These are phyloP conservation scores for Fusarium graminum DNA, from an alignment of 2,329 filamentous ascomycete genomes.

Conservation along the genomic window DNA sequence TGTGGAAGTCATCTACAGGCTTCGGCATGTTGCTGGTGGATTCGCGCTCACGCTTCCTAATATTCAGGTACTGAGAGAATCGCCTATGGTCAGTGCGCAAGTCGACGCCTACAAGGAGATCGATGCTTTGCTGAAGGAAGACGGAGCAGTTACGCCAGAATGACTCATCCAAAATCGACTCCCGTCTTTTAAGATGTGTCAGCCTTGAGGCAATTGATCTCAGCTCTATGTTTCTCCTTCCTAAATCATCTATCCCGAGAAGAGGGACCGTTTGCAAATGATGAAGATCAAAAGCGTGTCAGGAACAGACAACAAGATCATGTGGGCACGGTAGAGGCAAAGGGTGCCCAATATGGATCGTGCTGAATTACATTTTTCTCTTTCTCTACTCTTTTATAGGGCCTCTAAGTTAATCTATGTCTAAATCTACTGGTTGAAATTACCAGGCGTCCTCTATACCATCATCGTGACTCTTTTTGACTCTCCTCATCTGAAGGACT, in stretches of 20 bases:
- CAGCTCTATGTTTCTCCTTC: too few species aligned
- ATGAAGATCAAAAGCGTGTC: too few species aligned
- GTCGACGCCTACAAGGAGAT: neutral
- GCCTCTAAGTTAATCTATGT: too few species aligned
- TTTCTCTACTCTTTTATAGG: too few species aligned
- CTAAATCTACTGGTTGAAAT: neutral
- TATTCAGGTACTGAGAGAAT: neutral
- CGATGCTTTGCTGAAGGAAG: neutral
- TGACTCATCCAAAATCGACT: neutral
- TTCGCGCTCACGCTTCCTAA: accelerated
- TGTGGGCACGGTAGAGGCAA: too few species aligned
- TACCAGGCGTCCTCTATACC: accelerated
- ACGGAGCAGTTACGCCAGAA: accelerated
- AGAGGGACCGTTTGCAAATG: too few species aligned
- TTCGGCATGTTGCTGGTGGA: accelerated
- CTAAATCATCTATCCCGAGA: too few species aligned
- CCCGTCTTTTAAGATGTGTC: neutral
- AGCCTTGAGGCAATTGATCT: neutral
- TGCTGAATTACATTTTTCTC: too few species aligned
- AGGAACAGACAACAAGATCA: too few species aligned
- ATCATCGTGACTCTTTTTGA: constrained; percentile 4
- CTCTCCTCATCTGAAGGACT: constrained; percentile 39
- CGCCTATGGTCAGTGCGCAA: neutral
- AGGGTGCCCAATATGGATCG: too few species aligned
- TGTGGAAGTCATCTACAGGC: neutral